Percentiles rank a stretch among this genome's conserved stretches.
Conservation (phyloP, 2,329 filamentous ascomycete species). For the Calonectria pseudoreteaudii region DNA sequence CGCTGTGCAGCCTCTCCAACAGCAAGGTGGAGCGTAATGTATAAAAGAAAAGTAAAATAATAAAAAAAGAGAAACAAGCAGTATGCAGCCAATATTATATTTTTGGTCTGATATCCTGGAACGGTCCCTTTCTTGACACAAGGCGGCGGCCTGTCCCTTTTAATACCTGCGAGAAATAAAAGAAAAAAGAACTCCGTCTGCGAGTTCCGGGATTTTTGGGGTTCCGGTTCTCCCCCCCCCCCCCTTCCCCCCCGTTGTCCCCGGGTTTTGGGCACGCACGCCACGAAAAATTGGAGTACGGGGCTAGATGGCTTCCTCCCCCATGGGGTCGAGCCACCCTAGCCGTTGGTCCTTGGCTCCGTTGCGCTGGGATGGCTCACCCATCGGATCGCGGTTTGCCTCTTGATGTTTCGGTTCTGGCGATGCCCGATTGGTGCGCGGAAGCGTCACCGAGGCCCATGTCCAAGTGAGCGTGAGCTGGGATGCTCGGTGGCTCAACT, state of each 20-base stretch:
- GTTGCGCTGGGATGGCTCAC: background rate
- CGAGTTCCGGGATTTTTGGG: background rate
- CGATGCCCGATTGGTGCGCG: conserved; percentile 1
- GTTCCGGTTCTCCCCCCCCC: too few relatives aligned
- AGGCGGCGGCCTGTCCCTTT: conserved; percentile 8
- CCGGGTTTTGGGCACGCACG: conserved; percentile 3
- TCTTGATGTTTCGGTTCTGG: background rate
- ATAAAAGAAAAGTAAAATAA: too few relatives aligned
- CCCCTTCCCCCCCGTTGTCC: background rate
- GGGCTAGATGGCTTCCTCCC: background rate
- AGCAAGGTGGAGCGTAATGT: background rate
- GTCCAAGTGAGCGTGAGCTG: background rate
- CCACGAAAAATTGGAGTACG: background rate
- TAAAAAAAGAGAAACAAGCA: background rate
- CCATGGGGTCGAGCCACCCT: background rate
- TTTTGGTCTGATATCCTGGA: background rate
- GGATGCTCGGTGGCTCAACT: background rate
- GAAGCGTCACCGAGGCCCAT: background rate
- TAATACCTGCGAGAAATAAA: conserved; percentile 13
- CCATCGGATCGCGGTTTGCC: background rate
- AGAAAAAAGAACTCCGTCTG: background rate
- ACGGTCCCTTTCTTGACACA: background rate
- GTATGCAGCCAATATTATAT: background rate
- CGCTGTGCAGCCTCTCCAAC: background rate
- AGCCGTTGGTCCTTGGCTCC: background rate